These are phyloP conservation scores for Oryza officinalis DNA, from an alignment of 176 grass and related monocot species.

Conservation along the genomic window DNA sequence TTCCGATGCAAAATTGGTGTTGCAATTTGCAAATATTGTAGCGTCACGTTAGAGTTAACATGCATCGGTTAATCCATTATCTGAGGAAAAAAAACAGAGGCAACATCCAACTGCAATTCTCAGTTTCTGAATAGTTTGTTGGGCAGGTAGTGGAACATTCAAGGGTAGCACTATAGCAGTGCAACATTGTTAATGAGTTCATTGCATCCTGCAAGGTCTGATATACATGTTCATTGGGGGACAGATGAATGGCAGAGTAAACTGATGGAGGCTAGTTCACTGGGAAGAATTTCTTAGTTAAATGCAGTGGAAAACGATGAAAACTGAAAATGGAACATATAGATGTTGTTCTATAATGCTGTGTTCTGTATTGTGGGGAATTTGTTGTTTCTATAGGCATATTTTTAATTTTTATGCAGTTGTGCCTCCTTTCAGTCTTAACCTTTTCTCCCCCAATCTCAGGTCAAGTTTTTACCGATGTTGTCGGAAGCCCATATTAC, in stretches of 20 bases:
- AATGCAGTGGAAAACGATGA: neutral
- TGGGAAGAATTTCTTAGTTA: constrained; percentile 1
- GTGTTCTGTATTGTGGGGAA: constrained; percentile 1
- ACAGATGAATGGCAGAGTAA: neutral
- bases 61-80: too few species aligned
- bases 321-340: neutral
- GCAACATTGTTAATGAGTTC: neutral
- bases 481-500: constrained; percentile 94
- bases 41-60: neutral
- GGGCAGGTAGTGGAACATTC: constrained; percentile 16
- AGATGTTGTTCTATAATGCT: neutral
- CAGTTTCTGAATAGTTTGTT: neutral
- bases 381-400: neutral
- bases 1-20: neutral
- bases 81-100: too few species aligned
- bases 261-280: neutral
- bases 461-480: constrained; percentile 84
- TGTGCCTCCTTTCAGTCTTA: neutral
- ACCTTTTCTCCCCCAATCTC: neutral
- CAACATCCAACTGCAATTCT: neutral
- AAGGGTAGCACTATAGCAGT: neutral
- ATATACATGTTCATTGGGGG: neutral
- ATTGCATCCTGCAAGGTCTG: neutral
- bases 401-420: neutral
- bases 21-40: neutral